Evolutionary conservation across 306 rosid species (phyloP), one percentile per base, ranked within the genome.

Genomic region (Cajanus cajan): DNA sequence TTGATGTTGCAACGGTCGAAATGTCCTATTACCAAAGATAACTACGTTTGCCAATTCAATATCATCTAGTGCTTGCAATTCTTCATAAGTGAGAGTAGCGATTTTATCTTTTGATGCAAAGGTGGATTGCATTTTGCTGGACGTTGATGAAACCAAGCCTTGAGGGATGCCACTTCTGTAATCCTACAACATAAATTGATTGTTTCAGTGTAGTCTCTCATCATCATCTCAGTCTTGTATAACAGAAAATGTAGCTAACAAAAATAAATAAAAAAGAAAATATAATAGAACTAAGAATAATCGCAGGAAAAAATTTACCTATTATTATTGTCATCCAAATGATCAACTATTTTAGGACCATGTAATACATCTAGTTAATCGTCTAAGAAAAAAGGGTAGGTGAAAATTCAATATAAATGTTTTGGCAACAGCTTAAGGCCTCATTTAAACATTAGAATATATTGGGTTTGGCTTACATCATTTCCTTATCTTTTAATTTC

Each of bases 1-100:
- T 82, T 87, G 83, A 69, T 88, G 93, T 84, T 95, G 98, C 92
- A 95, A 86, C 22, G 98, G 97, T 81, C 97, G 91, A 80, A 92
- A 87, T 71, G 82, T 39, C 73, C 33, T 90, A 71, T 95, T 95
- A 71, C 98, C 97, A 80, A 95, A 95, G 79, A 92, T 81, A 50
- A 95, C 97, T 64, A 88, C 91, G 87, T 95, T 92, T 58, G 98
- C 98, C 88, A 95, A 84, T 85, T 91, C 97, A 85, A 90, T 85
- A 82, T 89, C 88, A 84, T 95, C 98, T 83, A 95, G 68, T 40
- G 83, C 87, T 84, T 86, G 86, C 71, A 92, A 79, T 71, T 87
- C 88, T 79, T 95, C 91, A 6, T 88, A 92, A 63, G 85, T 82
- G 78, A 87, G 91, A 82, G 86, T 87, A 50, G 78, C 67, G 19